Base-by-base conservation (phyloP, 257 asterid genomes). In the Misopates orontium region DNA sequence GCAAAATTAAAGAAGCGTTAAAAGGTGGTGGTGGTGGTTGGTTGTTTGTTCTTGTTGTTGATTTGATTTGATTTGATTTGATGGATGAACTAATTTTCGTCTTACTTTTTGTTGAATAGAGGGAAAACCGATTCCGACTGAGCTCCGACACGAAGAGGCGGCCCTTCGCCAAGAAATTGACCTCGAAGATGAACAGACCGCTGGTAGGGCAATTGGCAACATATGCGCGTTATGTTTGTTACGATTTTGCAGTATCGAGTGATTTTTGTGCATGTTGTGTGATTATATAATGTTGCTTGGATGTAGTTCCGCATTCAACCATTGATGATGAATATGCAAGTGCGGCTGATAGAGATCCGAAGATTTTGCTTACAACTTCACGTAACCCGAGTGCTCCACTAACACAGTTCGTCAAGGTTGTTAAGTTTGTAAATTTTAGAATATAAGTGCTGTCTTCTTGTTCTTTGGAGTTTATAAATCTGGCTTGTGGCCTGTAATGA, bases 41-140 rank as follows among this genome's bases (percentile, higher is more conserved):
- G 2, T 28, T 2, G n/a, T 1, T 61, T 47, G 3, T 16, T 60
- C 7, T 14, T 19, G 24, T 56, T 0, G 22, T 36, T 1, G 10
- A 36, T 36, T 36, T 36, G n/a, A n/a, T n/a, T n/a, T n/a, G n/a
- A 28, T 28, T 2, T 28, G 36, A 28, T 28, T 3, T 3, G 10
- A 36, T 8, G 8, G 42, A 5, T 36, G 10, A 36, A 36, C 42
- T 8, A 9, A 36, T 36, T 4, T 70, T 36, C 3, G 16, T 15
- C 1, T 36, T 16, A 8, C 28, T 20, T 18, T 55, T 13, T 20
- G 61, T 9, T 67, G 31, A 56, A 60, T 75, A 93, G 99, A 87
- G 91, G 97, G 96, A 55, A 93, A 89, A 73, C 95, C 99, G 8
- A 93, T 93, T 68, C 99, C 99, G 14, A 93, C 97, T 45, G 99